A percentile compares a stretch with the other conserved stretches of the same genome.
phyloP scores from a whole-genome alignment of 768 basidiomycete genomes.

The Artomyces pyxidatus region DNA sequence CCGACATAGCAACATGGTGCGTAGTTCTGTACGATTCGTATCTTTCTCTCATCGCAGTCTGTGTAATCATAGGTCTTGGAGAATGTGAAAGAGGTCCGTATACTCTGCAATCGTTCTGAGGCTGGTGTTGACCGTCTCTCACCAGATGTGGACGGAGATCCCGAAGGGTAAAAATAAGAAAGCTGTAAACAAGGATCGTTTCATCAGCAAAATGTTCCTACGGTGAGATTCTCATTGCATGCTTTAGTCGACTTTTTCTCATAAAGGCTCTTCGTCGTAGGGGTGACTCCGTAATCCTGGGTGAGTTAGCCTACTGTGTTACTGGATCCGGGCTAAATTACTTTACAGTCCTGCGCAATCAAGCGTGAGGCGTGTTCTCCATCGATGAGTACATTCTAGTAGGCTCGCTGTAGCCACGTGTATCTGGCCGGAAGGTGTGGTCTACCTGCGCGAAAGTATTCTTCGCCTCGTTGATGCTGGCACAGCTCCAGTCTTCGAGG shows the following conservation, averaged over 20 bases:
- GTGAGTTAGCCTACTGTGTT: constrained; percentile 46
- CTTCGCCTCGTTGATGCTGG: too few relatives aligned
- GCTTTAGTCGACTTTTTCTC: constrained; percentile 4
- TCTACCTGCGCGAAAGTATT: too few relatives aligned
- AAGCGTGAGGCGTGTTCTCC: constrained; percentile 30
- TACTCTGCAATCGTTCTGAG: background rate
- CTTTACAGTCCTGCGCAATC: constrained; percentile 62
- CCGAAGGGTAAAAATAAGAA: constrained; percentile 99
- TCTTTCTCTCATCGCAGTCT: background rate
- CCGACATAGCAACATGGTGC: constrained; percentile 96
- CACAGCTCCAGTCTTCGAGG: too few relatives aligned
- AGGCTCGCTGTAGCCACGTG: too few relatives aligned
- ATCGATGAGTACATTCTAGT: too few relatives aligned
- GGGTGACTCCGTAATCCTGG: constrained; percentile 95
- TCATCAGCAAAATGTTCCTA: constrained; percentile 99
- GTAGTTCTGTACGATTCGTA: constrained; percentile 26
- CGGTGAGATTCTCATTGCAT: constrained; percentile 40
- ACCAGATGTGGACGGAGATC: constrained; percentile 97
- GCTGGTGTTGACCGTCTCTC: background rate
- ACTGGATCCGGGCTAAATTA: constrained; percentile 26
- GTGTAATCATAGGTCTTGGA: constrained; percentile 65
- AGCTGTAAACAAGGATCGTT: constrained; percentile 97
- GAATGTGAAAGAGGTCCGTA: constrained; percentile 87
- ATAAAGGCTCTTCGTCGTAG: constrained; percentile 30
- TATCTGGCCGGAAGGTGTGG: too few relatives aligned